phyloP scores from a whole-genome alignment of 1,284 basidiomycete genomes.

The Coniferiporia sulphurascens region DNA sequence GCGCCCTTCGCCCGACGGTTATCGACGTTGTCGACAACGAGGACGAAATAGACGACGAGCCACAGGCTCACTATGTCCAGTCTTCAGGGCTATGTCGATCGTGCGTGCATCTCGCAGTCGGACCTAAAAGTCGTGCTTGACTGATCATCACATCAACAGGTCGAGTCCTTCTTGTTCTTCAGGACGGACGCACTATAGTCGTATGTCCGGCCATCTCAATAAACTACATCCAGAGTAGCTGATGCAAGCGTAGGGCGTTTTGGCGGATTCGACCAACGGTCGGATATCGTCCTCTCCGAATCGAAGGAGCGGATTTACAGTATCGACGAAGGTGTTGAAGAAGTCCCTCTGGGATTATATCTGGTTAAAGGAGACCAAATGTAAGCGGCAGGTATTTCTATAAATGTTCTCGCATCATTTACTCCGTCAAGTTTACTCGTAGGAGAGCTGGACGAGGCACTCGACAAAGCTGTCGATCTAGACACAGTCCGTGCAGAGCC shows the following conservation, averaged over 20 bases:
- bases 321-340: conserved; percentile 87
- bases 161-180: conserved; percentile 82
- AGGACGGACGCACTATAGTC: conserved; percentile 87
- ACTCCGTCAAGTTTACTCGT: conserved; percentile 65
- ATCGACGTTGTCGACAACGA: not conserved
- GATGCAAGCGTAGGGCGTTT: conserved; percentile 56
- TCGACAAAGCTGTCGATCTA: conserved; percentile 79
- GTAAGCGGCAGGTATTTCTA: conserved; percentile 44
- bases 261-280: conserved; percentile 92
- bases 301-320: conserved; percentile 89
- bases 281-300: conserved; percentile 89
- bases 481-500: conserved; percentile 84
- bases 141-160: conserved; percentile 36
- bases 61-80: conserved; percentile 54
- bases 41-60: not conserved
- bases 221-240: conserved; percentile 12
- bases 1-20: not conserved
- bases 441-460: conserved; percentile 84
- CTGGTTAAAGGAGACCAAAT: conserved; percentile 98
- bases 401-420: not conserved
- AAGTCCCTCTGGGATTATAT: conserved; percentile 93
- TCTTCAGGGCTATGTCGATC: conserved; percentile 83
- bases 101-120: conserved; percentile 36
- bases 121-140: conserved; percentile 2
- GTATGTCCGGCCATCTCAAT: conserved; percentile 37